phyloP scores from a whole-genome alignment of 169 alveolate species.

The Plasmodium coatneyi region DNA sequence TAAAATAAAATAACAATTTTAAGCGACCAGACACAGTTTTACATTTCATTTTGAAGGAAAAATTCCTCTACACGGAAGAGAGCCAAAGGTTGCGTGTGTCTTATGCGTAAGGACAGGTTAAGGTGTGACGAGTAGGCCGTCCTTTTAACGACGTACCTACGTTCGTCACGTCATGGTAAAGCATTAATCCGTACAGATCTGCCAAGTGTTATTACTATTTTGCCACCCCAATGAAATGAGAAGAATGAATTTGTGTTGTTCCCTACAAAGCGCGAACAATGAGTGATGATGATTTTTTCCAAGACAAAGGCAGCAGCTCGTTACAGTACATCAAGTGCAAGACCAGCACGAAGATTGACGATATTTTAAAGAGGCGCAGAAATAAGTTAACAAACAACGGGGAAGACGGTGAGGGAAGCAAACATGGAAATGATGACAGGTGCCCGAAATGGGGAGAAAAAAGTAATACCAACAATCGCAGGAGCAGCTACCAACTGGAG shows the following conservation, averaged over 20 bases:
- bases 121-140: not conserved
- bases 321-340: slow-evolving; percentile 58
- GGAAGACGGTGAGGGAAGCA: not conserved
- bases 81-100: not conserved
- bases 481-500: not conserved
- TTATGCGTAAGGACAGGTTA: not conserved
- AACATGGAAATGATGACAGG: not conserved
- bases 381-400: slow-evolving; percentile 12
- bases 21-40: not conserved
- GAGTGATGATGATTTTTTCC: slow-evolving; percentile 77
- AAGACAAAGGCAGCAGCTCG: slow-evolving; percentile 32
- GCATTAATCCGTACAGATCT: not conserved
- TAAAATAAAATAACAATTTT: too few species aligned
- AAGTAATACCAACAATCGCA: not conserved
- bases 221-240: not conserved
- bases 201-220: not conserved
- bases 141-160: not conserved
- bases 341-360: slow-evolving; percentile 73
- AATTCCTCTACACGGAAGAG: not conserved
- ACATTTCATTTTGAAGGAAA: not conserved
- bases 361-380: slow-evolving; percentile 63
- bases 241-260: not conserved
- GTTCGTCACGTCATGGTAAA: not conserved
- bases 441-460: not conserved
- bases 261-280: not conserved